These are phyloP conservation scores for Lactarius trivialis DNA, from an alignment of 768 basidiomycete species.

Conservation along the genomic window DNA sequence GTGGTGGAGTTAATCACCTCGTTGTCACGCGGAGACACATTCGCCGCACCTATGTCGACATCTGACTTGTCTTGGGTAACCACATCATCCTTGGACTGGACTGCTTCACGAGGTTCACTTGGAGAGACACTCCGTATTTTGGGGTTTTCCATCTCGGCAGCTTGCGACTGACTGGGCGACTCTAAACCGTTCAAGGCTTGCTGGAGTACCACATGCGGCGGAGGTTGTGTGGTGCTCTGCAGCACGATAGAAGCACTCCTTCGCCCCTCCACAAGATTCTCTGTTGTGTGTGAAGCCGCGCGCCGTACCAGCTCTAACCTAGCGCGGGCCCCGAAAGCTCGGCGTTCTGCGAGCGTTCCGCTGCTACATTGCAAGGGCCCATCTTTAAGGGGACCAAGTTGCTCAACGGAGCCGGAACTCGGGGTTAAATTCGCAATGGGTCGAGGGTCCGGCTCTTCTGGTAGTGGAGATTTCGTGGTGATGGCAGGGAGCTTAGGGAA, in stretches of 20 bases:
- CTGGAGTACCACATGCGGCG: conserved; percentile 8
- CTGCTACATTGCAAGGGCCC: background rate
- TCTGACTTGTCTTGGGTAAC: background rate
- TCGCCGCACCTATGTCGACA: background rate
- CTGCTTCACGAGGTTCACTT: background rate
- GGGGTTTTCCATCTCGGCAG: background rate
- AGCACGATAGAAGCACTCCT: background rate
- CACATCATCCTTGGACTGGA: background rate
- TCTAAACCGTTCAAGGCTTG: background rate
- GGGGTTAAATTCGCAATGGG: background rate
- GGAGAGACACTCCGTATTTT: background rate
- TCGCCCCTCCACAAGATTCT: background rate
- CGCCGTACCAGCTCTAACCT: conserved; percentile 14
- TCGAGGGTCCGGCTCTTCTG: background rate
- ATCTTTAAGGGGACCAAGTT: background rate
- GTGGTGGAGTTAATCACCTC: background rate
- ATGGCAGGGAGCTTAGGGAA: background rate
- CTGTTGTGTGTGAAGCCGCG: background rate
- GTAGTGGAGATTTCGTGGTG: background rate
- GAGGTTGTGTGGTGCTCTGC: conserved; percentile 2
- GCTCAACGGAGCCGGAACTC: background rate
- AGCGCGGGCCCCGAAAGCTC: conserved; percentile 13
- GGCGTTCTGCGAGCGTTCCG: conserved; percentile 10
- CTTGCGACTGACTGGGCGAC: conserved; percentile 7
- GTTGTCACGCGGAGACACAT: background rate